A percentile compares a stretch with the other conserved stretches of the same genome.
phyloP scores from a whole-genome alignment of 768 basidiomycete species.

The Holtermanniella nyarrowii region DNA sequence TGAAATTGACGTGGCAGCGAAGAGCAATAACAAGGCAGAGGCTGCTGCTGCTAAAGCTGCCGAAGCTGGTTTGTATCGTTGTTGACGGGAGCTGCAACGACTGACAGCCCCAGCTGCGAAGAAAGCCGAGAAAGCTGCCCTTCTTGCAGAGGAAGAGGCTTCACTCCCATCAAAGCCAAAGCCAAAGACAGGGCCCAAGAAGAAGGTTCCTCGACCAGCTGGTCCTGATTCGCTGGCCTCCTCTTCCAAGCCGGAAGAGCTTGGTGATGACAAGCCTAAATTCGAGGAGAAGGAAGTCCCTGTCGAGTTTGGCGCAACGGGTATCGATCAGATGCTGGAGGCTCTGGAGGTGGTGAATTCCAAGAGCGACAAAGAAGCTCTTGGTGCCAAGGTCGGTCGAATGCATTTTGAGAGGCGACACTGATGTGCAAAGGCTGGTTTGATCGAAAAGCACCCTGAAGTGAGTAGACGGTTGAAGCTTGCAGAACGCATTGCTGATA shows the following conservation, averaged over 20 bases:
- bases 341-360: slow-evolving; percentile 78
- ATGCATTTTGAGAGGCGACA: not conserved
- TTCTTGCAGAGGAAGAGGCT: slow-evolving; percentile 83
- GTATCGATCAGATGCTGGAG: slow-evolving; percentile 83
- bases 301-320: slow-evolving; percentile 71
- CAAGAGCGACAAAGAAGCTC: slow-evolving; percentile 84
- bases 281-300: slow-evolving; percentile 42
- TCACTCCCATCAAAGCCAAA: slow-evolving; percentile 50
- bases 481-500: not conserved
- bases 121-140: slow-evolving; percentile 72
- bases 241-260: slow-evolving; percentile 39
- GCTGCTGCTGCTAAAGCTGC: slow-evolving; percentile 35
- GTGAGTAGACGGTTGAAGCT: slow-evolving; percentile 43
- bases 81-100: not conserved
- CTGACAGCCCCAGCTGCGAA: slow-evolving; percentile 49
- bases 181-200: slow-evolving; percentile 42
- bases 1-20: slow-evolving; percentile 15
- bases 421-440: slow-evolving; percentile 49
- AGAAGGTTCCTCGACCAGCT: slow-evolving; percentile 52
- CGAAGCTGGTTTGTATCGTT: slow-evolving; percentile 22
- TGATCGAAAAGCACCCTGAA: slow-evolving; percentile 85
- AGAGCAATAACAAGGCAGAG: slow-evolving; percentile 29
- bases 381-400: slow-evolving; percentile 54
- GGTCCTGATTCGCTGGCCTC: slow-evolving; percentile 62
- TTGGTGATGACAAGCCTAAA: slow-evolving; percentile 26